Base-by-base conservation (phyloP, 1,139 yeast species). In the Zygotorulaspora mrakii region DNA sequence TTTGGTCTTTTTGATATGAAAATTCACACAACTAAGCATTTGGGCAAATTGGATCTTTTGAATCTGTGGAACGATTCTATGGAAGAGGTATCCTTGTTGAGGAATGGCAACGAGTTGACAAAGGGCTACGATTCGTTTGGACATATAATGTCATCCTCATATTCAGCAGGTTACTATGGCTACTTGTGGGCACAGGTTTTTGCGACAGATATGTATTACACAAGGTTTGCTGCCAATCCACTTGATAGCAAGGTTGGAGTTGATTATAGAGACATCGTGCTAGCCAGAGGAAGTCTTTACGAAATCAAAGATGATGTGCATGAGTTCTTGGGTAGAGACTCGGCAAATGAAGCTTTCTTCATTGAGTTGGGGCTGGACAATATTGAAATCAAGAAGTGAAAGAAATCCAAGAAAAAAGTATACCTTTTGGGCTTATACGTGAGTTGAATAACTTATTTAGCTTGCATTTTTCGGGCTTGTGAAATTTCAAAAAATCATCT, bases 161-260 rank as follows among this genome's bases (percentile, higher is more conserved):
- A 86, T 58, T 88, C 82, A 48, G 78, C 91, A 16, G 94, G 94
- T 2, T 86, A 86, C 65, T 86, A 85, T 55, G 94, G 95, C 2
- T 86, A 86, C 62, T 66, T 85, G 65, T 86, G 87, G 79, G 82
- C 94, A 2, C 80, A 79, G 52, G 95, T 84, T 17, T 86, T 80
- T 68, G 94, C 95, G 1, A 76, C 85, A 5, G 95, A 86, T 62
- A 83, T 86, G 62, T 86, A 75, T 66, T 78, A 82, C 61, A 66
- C 84, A n/a, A 74, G 76, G 55, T 86, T 86, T 68, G 74, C 76
- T 47, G 54, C 67, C 1, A 76, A 81, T 57, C 94, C 94, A 20
- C 70, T 83, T 73, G 75, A 80, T 55, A 69, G 76, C 9, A 61
- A 63, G 13, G 71, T 66, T 43, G 95, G 95, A 40, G 64, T 74